A percentile compares a stretch with the other conserved stretches of the same genome.
phyloP scores from a whole-genome alignment of 2,329 filamentous ascomycete genomes.

The Seiridium cupressi region DNA sequence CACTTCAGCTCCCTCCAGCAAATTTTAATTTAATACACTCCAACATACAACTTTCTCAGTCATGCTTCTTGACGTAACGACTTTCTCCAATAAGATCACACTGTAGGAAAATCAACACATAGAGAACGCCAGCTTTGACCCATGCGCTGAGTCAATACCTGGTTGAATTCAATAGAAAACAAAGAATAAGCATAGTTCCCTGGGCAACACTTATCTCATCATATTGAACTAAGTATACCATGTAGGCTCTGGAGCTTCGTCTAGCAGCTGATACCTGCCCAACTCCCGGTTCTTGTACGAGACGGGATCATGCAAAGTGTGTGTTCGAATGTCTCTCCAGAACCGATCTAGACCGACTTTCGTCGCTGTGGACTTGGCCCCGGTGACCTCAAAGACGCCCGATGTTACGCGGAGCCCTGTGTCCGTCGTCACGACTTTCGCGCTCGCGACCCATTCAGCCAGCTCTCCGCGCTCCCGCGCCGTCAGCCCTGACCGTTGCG shows the following conservation, averaged over 20 bases:
- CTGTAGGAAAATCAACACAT: too few relatives aligned
- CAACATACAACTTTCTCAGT: too few relatives aligned
- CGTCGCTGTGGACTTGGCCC: slow-evolving; percentile 53
- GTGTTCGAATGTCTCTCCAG: slow-evolving; percentile 66
- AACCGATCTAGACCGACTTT: slow-evolving; percentile 63
- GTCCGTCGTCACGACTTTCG: slow-evolving; percentile 62
- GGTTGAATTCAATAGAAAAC: not conserved
- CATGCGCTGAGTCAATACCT: not conserved
- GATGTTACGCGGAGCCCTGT: slow-evolving; percentile 55
- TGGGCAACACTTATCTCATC: too few relatives aligned
- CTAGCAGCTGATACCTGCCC: slow-evolving; percentile 42
- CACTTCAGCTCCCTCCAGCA: too few relatives aligned
- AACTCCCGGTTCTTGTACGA: slow-evolving; percentile 66
- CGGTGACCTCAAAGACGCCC: slow-evolving; percentile 65
- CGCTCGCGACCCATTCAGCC: slow-evolving; percentile 61
- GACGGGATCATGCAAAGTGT: slow-evolving; percentile 65
- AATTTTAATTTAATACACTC: too few relatives aligned
- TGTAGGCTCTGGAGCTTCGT: not conserved
- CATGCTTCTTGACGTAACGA: too few relatives aligned
- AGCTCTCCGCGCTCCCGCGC: slow-evolving; percentile 55
- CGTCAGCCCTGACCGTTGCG: slow-evolving; percentile 42
- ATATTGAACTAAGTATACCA: not conserved
- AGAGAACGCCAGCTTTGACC: too few relatives aligned
- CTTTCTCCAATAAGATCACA: too few relatives aligned
- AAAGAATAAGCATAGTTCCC: not conserved